Evolutionary conservation across 371 early-diverging fungal species (phyloP).

Genomic region (Rhizopus sp.): DNA sequence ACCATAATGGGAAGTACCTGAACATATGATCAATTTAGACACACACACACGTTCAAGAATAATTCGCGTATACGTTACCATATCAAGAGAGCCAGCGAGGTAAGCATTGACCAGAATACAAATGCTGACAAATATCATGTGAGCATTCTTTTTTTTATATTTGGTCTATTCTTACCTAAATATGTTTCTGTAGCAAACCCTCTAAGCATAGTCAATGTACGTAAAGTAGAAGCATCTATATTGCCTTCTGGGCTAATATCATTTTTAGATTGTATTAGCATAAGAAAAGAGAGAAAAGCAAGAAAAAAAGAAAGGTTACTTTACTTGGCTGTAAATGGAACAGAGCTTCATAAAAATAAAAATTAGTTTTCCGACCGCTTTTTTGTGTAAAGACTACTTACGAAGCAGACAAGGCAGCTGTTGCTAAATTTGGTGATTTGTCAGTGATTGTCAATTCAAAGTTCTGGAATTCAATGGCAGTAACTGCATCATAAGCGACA

Average conservation of each 20-base stretch:
- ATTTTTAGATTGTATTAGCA: not conserved
- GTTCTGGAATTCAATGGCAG: constrained; percentile 67
- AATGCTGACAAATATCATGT: constrained; percentile 49
- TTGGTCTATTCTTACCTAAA: constrained; percentile 44
- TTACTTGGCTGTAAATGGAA: constrained; percentile 27
- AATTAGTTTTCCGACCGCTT: constrained; percentile 10
- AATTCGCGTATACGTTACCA: constrained; percentile 55
- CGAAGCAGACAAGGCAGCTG: constrained; percentile 8
- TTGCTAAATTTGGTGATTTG: constrained; percentile 15
- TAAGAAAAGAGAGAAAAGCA: constrained; percentile 9
- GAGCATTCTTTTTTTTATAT: not conserved
- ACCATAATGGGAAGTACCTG: constrained; percentile 78
- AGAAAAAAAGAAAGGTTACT: constrained; percentile 12
- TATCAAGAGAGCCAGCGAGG: constrained; percentile 70
- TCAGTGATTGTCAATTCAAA: constrained; percentile 59
- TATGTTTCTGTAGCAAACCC: constrained; percentile 57
- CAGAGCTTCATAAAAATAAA: constrained; percentile 9
- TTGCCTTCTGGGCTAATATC: constrained; percentile 36
- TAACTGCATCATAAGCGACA: constrained; percentile 77
- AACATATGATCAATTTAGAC: not conserved
- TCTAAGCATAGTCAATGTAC: constrained; percentile 21
- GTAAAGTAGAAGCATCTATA: constrained; percentile 39
- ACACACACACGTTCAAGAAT: not conserved
- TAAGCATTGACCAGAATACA: constrained; percentile 81
- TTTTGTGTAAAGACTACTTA: constrained; percentile 11